These are phyloP conservation scores for Komagataella populi DNA, from an alignment of 805 yeast genomes.

Conservation along the genomic window DNA sequence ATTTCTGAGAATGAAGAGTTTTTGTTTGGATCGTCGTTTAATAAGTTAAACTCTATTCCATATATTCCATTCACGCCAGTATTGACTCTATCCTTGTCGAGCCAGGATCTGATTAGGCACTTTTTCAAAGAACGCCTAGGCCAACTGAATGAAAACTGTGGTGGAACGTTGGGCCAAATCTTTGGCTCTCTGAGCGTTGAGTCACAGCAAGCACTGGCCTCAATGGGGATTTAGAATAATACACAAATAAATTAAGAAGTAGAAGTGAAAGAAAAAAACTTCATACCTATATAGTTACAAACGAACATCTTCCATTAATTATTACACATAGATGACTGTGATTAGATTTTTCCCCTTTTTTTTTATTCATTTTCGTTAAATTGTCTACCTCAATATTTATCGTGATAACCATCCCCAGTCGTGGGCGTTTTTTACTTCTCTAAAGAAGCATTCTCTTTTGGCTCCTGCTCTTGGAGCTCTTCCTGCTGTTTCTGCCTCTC, in stretches of 20 bases:
- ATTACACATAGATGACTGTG: not conserved
- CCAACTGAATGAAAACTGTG: not conserved
- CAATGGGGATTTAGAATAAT: not conserved
- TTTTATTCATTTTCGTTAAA: not conserved
- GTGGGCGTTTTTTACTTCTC: conserved; percentile 3
- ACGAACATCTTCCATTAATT: not conserved
- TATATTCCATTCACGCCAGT: conserved; percentile 60
- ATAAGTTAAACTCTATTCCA: conserved; percentile 54
- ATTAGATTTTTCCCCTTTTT: not conserved
- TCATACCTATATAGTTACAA: not conserved
- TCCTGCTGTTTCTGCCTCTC: conserved; percentile 26
- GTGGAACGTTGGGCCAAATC: not conserved
- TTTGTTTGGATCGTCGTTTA: conserved; percentile 72
- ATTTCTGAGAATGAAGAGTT: conserved; percentile 10
- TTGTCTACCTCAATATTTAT: not conserved
- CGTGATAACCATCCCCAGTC: conserved; percentile 3
- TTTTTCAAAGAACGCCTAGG: conserved; percentile 11
- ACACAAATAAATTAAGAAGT: not conserved
- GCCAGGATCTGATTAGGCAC: conserved; percentile 18
- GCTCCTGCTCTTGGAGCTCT: conserved; percentile 3
- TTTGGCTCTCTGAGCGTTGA: conserved; percentile 1
- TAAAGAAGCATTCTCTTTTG: not conserved
- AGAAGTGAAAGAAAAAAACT: not conserved
- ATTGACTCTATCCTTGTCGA: conserved; percentile 23
- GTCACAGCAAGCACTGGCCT: not conserved